phyloP scores from a whole-genome alignment of 208 protist species.

The Crithidia expoeki region DNA sequence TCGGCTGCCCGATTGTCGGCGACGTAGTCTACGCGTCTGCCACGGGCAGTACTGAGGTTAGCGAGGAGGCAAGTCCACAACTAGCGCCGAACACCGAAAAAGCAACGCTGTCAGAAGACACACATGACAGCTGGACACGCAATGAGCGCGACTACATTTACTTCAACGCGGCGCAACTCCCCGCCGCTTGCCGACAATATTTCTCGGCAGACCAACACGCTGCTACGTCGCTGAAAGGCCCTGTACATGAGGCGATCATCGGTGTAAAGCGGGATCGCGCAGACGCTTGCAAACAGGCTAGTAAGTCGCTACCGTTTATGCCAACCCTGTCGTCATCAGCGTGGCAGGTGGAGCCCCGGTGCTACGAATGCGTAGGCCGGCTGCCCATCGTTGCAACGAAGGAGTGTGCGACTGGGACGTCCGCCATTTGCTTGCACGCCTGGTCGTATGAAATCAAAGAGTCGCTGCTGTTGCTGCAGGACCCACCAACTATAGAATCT shows the following conservation, averaged over 20 bases:
- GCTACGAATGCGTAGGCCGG: constrained; percentile 70
- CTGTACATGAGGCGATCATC: neutral
- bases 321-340: neutral
- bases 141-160: constrained; percentile 21
- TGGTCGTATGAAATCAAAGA: constrained; percentile 70
- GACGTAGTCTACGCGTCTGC: constrained; percentile 43
- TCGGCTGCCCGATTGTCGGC: constrained; percentile 85
- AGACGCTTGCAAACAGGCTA: neutral
- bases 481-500: neutral
- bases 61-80: neutral
- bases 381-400: constrained; percentile 57
- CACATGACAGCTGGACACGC: neutral
- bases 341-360: constrained; percentile 48
- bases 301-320: neutral
- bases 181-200: constrained; percentile 11
- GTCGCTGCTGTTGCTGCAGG: constrained; percentile 26
- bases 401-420: constrained; percentile 35
- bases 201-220: too few relatives aligned
- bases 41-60: neutral
- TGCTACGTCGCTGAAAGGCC: too few relatives aligned
- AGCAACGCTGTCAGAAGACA: neutral
- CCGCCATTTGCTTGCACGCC: constrained; percentile 67
- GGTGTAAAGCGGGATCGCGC: constrained; percentile 5
- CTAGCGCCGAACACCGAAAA: neutral
- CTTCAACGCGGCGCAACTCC: constrained; percentile 30